Evolutionary conservation across 805 yeast genomes (phyloP).

Genomic region (Grigorovia jiainica): DNA sequence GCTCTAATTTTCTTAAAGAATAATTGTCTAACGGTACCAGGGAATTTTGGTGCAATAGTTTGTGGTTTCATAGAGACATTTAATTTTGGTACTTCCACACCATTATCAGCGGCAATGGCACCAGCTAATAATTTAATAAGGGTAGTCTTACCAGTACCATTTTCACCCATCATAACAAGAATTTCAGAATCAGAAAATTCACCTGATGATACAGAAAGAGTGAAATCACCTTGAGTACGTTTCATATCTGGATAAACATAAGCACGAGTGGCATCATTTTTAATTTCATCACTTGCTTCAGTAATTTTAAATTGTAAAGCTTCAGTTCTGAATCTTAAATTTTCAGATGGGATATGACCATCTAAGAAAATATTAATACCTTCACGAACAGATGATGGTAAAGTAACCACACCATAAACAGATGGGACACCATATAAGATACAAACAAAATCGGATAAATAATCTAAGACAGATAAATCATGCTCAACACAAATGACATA

Average conservation of each 20-base stretch:
- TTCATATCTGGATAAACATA: slow-evolving; percentile 72
- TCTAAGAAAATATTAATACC: slow-evolving; percentile 98
- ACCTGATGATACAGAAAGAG: slow-evolving; percentile 71
- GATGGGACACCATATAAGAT: slow-evolving; percentile 97
- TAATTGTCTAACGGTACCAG: slow-evolving; percentile 96
- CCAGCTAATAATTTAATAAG: slow-evolving; percentile 94
- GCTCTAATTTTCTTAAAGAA: slow-evolving; percentile 95
- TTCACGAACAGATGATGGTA: slow-evolving; percentile 95
- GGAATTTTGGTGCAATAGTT: slow-evolving; percentile 96
- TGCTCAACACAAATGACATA: slow-evolving; percentile 97
- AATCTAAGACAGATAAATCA: slow-evolving; percentile 95
- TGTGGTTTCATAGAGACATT: slow-evolving; percentile 98
- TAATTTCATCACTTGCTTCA: slow-evolving; percentile 74
- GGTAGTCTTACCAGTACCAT: slow-evolving; percentile 99
- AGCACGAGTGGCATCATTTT: slow-evolving; percentile 69
- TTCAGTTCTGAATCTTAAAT: slow-evolving; percentile 93
- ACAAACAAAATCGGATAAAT: slow-evolving; percentile 93
- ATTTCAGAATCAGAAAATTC: slow-evolving; percentile 94
- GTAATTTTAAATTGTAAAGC: slow-evolving; percentile 86
- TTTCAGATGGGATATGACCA: slow-evolving; percentile 96
- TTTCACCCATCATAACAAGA: slow-evolving; percentile 98
- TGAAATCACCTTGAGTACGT: slow-evolving; percentile 96
- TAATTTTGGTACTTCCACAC: slow-evolving; percentile 75
- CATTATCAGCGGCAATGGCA: slow-evolving; percentile 77
- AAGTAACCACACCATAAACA: slow-evolving; percentile 95